Percentiles rank a stretch among this genome's conserved stretches.
These are phyloP conservation scores for Alternaria viburni DNA, from an alignment of 2,329 filamentous ascomycete genomes.

Conservation along the genomic window DNA sequence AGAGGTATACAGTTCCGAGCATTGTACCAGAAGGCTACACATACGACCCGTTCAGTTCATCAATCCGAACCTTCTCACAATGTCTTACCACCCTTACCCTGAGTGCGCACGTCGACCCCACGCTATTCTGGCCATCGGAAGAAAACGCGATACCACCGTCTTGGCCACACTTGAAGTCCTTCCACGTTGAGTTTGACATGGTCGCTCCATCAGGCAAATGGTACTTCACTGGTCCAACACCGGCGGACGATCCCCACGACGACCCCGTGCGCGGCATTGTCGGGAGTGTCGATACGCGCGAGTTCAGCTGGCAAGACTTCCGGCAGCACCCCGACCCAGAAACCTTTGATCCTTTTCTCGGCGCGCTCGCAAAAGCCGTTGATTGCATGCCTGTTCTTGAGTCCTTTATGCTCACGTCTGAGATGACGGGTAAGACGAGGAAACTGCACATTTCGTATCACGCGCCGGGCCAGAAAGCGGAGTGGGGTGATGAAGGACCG, in stretches of 20 bases:
- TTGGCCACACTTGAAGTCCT: slow-evolving; percentile 17
- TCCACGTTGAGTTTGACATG: slow-evolving; percentile 14
- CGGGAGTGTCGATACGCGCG: neutral
- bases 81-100: slow-evolving; percentile 15
- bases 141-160: neutral
- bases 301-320: slow-evolving; percentile 5
- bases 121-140: slow-evolving; percentile 22
- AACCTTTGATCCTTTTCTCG: slow-evolving; percentile 21
- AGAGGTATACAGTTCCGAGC: slow-evolving; percentile 2
- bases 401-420: slow-evolving; percentile 10
- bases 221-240: slow-evolving; percentile 18
- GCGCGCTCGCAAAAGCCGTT: slow-evolving; percentile 24
- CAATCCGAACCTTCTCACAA: slow-evolving; percentile 15
- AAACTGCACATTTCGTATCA: slow-evolving; percentile 12
- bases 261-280: slow-evolving; percentile 3
- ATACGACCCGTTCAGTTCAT: slow-evolving; percentile 17
- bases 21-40: slow-evolving; percentile 8
- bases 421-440: neutral
- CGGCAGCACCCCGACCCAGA: slow-evolving; percentile 16
- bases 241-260: neutral
- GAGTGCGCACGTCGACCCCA: slow-evolving; percentile 11
- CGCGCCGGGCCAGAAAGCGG: slow-evolving; percentile 2
- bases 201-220: slow-evolving; percentile 13
- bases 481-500: slow-evolving; percentile 6
- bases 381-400: slow-evolving; percentile 16